Evolutionary conservation across 352 stramenopile genomes (phyloP).

Genomic region (Globisporangium solare): DNA sequence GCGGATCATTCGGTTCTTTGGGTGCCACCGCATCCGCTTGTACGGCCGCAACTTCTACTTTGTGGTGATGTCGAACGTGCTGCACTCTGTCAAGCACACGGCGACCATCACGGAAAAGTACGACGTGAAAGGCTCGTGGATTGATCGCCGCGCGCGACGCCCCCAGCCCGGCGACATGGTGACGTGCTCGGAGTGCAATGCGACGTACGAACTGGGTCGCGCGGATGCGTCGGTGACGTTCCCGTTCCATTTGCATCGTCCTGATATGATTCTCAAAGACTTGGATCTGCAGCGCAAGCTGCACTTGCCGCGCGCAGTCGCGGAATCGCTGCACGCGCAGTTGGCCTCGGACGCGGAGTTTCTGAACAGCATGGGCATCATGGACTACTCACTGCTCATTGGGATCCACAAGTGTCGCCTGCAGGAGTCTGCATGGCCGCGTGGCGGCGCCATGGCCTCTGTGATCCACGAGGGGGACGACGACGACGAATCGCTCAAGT

Average conservation of each 20-base stretch:
- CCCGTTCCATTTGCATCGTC: conserved; percentile 46
- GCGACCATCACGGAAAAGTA: conserved; percentile 68
- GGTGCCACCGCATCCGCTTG: conserved; percentile 73
- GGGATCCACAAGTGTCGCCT: conserved; percentile 63
- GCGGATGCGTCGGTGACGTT: conserved; percentile 23
- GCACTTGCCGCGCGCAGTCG: conserved; percentile 26
- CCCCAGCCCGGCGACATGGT: conserved; percentile 48
- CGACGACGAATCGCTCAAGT: conserved; percentile 1
- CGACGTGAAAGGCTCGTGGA: conserved; percentile 73
- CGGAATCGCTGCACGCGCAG: conserved; percentile 39
- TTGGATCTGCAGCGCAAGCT: conserved; percentile 50
- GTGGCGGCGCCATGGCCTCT: conserved; percentile 2
- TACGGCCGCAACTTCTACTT: conserved; percentile 83
- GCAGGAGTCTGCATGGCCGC: conserved; percentile 16
- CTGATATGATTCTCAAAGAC: conserved; percentile 70
- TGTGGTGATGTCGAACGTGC: conserved; percentile 75
- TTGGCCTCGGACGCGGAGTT: conserved; percentile 57
- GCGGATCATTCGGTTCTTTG: conserved; percentile 83
- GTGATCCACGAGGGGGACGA: conserved; percentile 17
- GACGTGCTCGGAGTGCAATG: conserved; percentile 65
- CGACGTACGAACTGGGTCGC: conserved; percentile 38
- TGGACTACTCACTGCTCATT: conserved; percentile 77
- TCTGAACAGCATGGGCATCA: conserved; percentile 62
- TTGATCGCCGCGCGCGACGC: conserved; percentile 48
- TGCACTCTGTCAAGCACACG: conserved; percentile 55